Conservation (phyloP, 164 flowering plant genomes). For the Warburgia ugandensis region DNA sequence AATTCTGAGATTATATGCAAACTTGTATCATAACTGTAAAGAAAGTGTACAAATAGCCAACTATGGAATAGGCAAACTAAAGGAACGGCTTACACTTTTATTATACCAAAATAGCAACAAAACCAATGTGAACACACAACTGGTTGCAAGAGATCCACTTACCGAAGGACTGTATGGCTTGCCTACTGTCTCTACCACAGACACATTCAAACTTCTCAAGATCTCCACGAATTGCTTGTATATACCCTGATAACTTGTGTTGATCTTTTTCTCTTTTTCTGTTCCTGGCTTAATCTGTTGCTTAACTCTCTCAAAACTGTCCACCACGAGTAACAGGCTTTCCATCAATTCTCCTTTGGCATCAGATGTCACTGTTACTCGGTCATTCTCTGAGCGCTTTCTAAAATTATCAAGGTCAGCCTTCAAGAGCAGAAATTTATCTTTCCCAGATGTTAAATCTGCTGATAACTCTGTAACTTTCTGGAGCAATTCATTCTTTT, state of each 20-base stretch:
- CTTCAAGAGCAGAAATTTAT: constrained; percentile 56
- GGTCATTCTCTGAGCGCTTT: constrained; percentile 75
- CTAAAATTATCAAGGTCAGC: constrained; percentile 96
- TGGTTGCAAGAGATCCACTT: too few relatives aligned
- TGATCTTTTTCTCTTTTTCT: constrained; percentile 78
- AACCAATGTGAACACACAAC: too few relatives aligned
- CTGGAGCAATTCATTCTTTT: constrained; percentile 44
- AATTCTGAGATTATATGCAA: too few relatives aligned
- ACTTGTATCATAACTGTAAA: too few relatives aligned
- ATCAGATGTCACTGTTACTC: constrained; percentile 39
- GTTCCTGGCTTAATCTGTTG: constrained; percentile 66
- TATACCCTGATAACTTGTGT: constrained; percentile 86
- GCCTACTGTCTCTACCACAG: constrained; percentile 76
- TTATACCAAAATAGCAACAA: too few relatives aligned
- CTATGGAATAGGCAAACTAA: too few relatives aligned
- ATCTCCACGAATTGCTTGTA: constrained; percentile 95
- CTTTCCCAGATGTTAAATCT: constrained; percentile 65
- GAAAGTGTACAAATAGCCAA: too few relatives aligned
- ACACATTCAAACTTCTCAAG: constrained; percentile 64
- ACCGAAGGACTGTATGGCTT: constrained; percentile 93
- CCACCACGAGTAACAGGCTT: constrained; percentile 81
- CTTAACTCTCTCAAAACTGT: constrained; percentile 86
- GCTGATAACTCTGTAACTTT: constrained; percentile 44
- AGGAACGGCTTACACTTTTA: too few relatives aligned
- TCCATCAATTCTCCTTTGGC: constrained; percentile 73